These are phyloP conservation scores for Elaeagnus macrophylla DNA, from an alignment of 306 rosid genomes.

Conservation along the genomic window DNA sequence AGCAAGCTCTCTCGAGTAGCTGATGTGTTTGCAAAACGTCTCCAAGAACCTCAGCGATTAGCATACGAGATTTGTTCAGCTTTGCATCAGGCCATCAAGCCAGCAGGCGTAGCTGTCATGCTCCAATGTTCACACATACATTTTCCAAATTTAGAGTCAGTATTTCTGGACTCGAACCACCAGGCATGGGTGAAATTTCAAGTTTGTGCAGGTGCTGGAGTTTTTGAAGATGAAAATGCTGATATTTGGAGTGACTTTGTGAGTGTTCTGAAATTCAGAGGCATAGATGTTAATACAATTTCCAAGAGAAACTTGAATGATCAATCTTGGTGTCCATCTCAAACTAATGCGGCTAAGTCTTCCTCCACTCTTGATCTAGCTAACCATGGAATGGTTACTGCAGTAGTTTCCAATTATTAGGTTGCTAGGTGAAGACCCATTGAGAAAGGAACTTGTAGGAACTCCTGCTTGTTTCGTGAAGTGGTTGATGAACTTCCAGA, in stretches of 20 bases:
- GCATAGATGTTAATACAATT: conserved; percentile 32
- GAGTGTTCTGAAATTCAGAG: conserved; percentile 66
- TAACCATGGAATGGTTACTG: conserved; percentile 50
- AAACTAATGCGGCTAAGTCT: conserved; percentile 29
- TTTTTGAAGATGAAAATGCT: conserved; percentile 48
- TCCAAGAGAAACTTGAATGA: conserved; percentile 25
- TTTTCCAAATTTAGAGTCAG: conserved; percentile 55
- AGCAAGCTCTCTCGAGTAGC: conserved; percentile 89
- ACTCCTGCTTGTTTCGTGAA: conserved; percentile 72
- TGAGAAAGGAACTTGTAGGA: conserved; percentile 65
- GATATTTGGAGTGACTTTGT: conserved; percentile 62
- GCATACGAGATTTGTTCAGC: conserved; percentile 49
- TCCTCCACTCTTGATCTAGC: conserved; percentile 31
- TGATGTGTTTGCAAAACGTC: conserved; percentile 48
- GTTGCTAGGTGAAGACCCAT: conserved; percentile 89
- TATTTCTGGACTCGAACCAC: conserved; percentile 46
- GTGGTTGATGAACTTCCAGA: conserved; percentile 76
- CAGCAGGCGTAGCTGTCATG: conserved; percentile 78
- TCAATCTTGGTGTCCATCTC: conserved; percentile 68
- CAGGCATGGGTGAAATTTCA: conserved; percentile 53
- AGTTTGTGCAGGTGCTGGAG: conserved; percentile 75
- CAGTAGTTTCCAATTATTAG: conserved; percentile 69
- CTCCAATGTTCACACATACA: conserved; percentile 70
- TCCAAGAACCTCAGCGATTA: conserved; percentile 67
- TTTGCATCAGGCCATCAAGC: conserved; percentile 56